phyloP scores from a whole-genome alignment of 2,329 filamentous ascomycete species.

The Colletotrichum liaoningense region DNA sequence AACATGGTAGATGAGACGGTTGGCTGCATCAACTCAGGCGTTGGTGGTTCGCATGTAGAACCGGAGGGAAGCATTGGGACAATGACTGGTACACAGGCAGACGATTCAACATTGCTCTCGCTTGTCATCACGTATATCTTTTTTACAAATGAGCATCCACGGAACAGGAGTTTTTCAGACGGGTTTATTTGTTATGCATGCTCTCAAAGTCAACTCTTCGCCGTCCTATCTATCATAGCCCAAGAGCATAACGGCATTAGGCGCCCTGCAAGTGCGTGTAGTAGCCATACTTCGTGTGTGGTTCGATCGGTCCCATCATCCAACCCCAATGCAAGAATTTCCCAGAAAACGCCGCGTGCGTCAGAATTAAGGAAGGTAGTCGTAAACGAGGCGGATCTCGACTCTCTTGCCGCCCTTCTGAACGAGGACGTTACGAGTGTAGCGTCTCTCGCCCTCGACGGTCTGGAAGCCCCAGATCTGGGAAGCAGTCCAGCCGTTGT shows the following conservation, averaged over 20 bases:
- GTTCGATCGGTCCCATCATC: background rate
- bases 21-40: conserved; percentile 35
- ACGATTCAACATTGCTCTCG: conserved; percentile 44
- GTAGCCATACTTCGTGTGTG: background rate
- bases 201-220: conserved; percentile 20
- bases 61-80: conserved; percentile 11
- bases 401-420: conserved; percentile 61
- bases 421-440: conserved; percentile 65
- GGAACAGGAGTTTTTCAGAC: background rate
- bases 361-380: conserved; percentile 51
- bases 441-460: conserved; percentile 62
- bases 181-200: conserved; percentile 10
- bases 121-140: background rate
- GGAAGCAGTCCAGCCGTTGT: conserved; percentile 64
- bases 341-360: conserved; percentile 31
- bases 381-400: conserved; percentile 67
- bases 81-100: conserved; percentile 4
- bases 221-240: background rate
- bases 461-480: conserved; percentile 73
- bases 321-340: conserved; percentile 16
- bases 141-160: background rate
- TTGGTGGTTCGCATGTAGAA: conserved; percentile 25
- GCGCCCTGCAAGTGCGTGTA: background rate
- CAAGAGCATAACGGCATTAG: background rate
- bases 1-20: conserved; percentile 14